Evolutionary conservation across 805 yeast genomes (phyloP).

Genomic region (fission yeast (Schizosaccharomyces pombe)): DNA sequence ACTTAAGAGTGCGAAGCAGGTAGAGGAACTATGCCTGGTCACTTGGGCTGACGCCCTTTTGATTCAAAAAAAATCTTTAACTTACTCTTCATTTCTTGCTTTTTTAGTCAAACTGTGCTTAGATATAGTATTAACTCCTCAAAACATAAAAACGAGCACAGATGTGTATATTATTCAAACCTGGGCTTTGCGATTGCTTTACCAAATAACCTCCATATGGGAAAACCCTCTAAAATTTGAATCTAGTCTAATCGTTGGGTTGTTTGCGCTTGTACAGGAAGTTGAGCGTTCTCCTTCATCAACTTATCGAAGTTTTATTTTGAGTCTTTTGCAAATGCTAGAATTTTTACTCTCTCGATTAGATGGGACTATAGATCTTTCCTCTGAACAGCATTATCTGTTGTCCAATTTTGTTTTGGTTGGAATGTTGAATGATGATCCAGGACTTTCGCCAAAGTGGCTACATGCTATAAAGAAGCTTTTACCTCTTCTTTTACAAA

Average conservation of each 20-base stretch:
- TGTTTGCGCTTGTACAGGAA: too few relatives aligned
- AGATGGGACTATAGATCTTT: not conserved
- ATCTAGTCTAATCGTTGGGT: too few relatives aligned
- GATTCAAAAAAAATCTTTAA: not conserved
- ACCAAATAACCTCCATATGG: too few relatives aligned
- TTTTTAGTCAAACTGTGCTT: not conserved
- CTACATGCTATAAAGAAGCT: not conserved
- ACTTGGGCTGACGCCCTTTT: not conserved
- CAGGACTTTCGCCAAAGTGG: not conserved
- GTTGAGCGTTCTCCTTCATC: too few relatives aligned
- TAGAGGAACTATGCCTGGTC: not conserved
- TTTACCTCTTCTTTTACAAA: constrained; percentile 17
- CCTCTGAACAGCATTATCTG: not conserved
- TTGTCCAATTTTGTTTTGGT: not conserved
- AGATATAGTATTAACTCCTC: not conserved
- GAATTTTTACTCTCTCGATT: not conserved
- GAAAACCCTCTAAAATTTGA: too few relatives aligned
- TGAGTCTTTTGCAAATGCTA: too few relatives aligned
- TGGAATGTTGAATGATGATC: not conserved
- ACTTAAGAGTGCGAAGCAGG: not conserved
- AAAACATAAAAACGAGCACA: not conserved
- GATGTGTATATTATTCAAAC: not conserved
- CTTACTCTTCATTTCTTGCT: not conserved
- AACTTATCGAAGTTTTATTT: too few relatives aligned
- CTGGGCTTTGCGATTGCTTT: too few relatives aligned